Percentiles rank a stretch among this genome's conserved stretches.
Conservation (phyloP, 371 early-diverging fungal genomes). For the Zancudomyces culisetae region DNA sequence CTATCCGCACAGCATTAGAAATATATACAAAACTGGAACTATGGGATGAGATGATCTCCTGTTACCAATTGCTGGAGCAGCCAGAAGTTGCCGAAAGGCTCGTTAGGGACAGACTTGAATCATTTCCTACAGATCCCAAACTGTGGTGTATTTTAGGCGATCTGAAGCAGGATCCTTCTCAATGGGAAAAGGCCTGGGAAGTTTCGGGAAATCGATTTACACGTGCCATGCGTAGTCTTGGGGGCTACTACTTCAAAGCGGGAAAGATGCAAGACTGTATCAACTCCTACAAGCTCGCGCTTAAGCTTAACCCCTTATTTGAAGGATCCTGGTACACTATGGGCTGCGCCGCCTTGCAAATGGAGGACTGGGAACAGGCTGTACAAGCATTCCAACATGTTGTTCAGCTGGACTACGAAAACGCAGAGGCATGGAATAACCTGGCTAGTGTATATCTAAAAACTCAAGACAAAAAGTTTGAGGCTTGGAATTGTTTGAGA, state of each 20-base stretch:
- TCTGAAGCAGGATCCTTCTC: conserved; percentile 47
- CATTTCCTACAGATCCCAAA: conserved; percentile 52
- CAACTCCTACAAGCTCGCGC: conserved; percentile 45
- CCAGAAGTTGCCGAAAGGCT: conserved; percentile 59
- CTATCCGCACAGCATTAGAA: conserved; percentile 69
- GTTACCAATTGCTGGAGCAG: conserved; percentile 66
- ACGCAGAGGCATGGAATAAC: conserved; percentile 94
- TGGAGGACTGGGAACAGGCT: conserved; percentile 57
- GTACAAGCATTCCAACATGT: conserved; percentile 54
- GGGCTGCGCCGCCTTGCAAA: conserved; percentile 81
- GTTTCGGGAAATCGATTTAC: conserved; percentile 57
- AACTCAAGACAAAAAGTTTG: conserved; percentile 34
- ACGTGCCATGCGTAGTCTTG: conserved; percentile 84
- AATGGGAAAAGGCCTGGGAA: conserved; percentile 78
- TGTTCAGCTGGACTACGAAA: conserved; percentile 52
- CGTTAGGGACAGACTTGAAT: conserved; percentile 39
- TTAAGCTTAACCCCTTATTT: conserved; percentile 83
- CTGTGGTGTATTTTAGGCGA: conserved; percentile 79
- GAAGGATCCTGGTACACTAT: conserved; percentile 88
- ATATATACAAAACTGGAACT: conserved; percentile 80
- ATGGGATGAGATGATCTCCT: conserved; percentile 83
- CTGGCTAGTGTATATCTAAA: conserved; percentile 64
- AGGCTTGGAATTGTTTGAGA: conserved; percentile 63
- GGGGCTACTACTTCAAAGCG: conserved; percentile 49
- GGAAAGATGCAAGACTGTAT: conserved; percentile 32